These are phyloP conservation scores for Talaromyces islandicus DNA, from an alignment of 2,329 filamentous ascomycete genomes.

Conservation along the genomic window DNA sequence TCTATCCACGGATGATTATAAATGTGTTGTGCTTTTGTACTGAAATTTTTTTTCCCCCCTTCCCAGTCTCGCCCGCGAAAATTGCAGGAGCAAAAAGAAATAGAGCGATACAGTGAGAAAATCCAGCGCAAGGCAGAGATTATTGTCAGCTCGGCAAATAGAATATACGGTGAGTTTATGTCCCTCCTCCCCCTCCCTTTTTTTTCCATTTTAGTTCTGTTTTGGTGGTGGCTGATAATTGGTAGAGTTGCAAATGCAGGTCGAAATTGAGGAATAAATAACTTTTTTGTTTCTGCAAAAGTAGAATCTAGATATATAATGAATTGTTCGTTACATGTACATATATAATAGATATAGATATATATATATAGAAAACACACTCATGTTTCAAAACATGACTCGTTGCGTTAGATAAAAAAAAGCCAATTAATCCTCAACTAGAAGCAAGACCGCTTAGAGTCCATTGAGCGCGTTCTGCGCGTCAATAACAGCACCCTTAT, in stretches of 20 bases:
- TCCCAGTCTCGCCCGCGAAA: conserved; percentile 64
- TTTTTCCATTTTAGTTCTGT: neutral
- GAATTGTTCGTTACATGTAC: neutral
- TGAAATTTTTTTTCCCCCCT: conserved; percentile 8
- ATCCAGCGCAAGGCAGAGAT: conserved; percentile 60
- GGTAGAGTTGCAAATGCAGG: conserved; percentile 31
- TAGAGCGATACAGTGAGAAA: conserved; percentile 58
- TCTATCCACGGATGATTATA: neutral
- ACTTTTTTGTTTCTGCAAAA: neutral
- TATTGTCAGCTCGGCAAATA: conserved; percentile 63
- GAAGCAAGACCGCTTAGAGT: conserved; percentile 14
- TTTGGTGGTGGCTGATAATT: conserved; percentile 9
- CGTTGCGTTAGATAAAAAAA: neutral
- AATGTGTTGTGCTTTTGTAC: conserved; percentile 6
- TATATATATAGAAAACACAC: neutral
- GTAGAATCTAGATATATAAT: neutral
- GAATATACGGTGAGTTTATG: conserved; percentile 53
- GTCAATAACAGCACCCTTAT: conserved; percentile 38
- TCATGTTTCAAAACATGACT: neutral
- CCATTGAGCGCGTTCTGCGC: conserved; percentile 37
- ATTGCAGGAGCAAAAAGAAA: conserved; percentile 42
- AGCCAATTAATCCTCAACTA: neutral
- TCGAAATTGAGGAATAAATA: conserved; percentile 28
- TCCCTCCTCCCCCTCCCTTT: too few relatives aligned
- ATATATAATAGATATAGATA: neutral